Percentiles rank a stretch among this genome's conserved stretches.
Conservation (phyloP, 352 stramenopile species). For the Plasmopara halstedii region DNA sequence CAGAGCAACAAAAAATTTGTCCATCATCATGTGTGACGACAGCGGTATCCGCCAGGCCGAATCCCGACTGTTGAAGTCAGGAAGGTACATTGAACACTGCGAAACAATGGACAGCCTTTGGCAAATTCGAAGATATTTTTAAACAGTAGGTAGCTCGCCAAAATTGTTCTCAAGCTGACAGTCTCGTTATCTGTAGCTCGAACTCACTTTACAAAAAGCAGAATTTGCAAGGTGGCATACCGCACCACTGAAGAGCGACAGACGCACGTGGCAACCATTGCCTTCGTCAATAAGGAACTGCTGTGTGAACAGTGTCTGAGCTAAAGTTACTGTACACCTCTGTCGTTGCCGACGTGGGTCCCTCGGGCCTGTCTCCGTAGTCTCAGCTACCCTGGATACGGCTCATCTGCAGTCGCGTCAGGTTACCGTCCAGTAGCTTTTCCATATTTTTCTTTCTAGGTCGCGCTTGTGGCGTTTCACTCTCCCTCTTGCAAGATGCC, state of each 20-base stretch:
- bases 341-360: constrained; percentile 1
- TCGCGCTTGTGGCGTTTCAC: constrained; percentile 14
- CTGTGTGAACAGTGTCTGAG: not conserved
- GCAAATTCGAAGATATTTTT: not conserved
- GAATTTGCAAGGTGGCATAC: not conserved
- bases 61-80: not conserved
- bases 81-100: not conserved
- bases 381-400: constrained; percentile 1
- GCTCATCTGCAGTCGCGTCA: constrained; percentile 3
- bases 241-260: constrained; percentile 17
- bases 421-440: constrained; percentile 14
- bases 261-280: constrained; percentile 5
- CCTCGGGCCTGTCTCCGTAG: constrained; percentile 16
- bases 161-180: not conserved
- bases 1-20: not conserved
- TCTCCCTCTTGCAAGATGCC: constrained; percentile 13
- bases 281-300: constrained; percentile 2
- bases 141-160: too few species aligned
- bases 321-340: constrained; percentile 4
- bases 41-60: not conserved
- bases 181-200: not conserved
- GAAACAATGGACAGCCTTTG: not conserved
- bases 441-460: constrained; percentile 22
- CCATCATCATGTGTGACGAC: not conserved
- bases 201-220: not conserved